phyloP scores from a whole-genome alignment of 2,329 filamentous ascomycete species.

The Drechmeria coniospora region DNA sequence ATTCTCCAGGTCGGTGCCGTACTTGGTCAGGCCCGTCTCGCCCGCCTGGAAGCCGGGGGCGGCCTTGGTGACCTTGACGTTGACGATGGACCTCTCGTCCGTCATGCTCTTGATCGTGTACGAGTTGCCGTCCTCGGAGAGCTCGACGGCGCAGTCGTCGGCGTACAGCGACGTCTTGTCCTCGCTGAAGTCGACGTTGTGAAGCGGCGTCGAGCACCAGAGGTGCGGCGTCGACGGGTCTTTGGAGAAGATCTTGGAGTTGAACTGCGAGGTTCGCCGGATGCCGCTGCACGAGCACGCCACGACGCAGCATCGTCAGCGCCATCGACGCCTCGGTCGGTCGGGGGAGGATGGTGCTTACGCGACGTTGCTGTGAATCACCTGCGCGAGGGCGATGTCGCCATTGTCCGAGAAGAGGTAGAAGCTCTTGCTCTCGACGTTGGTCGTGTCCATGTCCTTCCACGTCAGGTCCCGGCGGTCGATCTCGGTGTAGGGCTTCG shows the following conservation, averaged over 20 bases:
- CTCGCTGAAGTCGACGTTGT: conserved; percentile 69
- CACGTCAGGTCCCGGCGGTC: conserved; percentile 69
- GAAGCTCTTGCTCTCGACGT: conserved; percentile 89
- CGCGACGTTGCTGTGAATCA: conserved; percentile 97
- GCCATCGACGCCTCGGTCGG: too few species aligned
- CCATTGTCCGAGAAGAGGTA: conserved; percentile 75
- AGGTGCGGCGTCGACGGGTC: conserved; percentile 57
- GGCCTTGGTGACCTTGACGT: conserved; percentile 62
- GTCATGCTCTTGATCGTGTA: conserved; percentile 86
- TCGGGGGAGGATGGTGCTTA: conserved; percentile 36
- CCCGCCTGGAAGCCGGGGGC: conserved; percentile 76
- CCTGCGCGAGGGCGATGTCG: conserved; percentile 62
- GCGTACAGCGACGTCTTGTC: conserved; percentile 74
- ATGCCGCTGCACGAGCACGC: conserved; percentile 47
- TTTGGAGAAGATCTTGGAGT: conserved; percentile 76
- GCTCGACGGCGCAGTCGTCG: conserved; percentile 67
- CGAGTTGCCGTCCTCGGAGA: conserved; percentile 66
- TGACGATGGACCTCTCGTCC: conserved; percentile 67
- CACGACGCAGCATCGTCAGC: too few species aligned
- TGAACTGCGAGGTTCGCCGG: conserved; percentile 85
- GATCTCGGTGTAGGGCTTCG: conserved; percentile 66
- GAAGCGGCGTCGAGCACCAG: conserved; percentile 71
- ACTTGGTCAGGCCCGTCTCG: conserved; percentile 69
- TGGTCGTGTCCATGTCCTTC: conserved; percentile 66
- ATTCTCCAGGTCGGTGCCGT: conserved; percentile 68